Evolutionary conservation across 768 basidiomycete genomes (phyloP).

Genomic region (Calocybe gangraenosa): DNA sequence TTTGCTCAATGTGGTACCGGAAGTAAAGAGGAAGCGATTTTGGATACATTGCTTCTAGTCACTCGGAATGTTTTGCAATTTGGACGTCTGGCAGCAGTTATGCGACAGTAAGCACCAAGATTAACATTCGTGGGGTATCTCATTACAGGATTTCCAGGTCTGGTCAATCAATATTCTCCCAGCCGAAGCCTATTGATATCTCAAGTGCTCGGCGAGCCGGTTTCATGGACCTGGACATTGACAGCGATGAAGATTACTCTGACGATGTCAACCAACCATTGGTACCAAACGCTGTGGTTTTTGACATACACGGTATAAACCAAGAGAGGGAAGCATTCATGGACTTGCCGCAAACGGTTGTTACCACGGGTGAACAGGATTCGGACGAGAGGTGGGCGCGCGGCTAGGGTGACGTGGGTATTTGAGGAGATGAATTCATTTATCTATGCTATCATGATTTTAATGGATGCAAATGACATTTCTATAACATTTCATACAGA

Average conservation of each 20-base stretch:
- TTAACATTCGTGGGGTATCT: slow-evolving; percentile 2
- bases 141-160: slow-evolving; percentile 43
- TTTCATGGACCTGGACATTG: slow-evolving; percentile 70
- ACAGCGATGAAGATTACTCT: slow-evolving; percentile 58
- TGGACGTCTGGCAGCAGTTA: slow-evolving; percentile 84
- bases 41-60: slow-evolving; percentile 89
- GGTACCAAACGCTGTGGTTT: slow-evolving; percentile 56
- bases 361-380: slow-evolving; percentile 55
- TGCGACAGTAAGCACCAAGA: slow-evolving; percentile 74
- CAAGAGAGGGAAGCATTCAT: slow-evolving; percentile 31
- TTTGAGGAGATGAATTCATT: slow-evolving; percentile 6
- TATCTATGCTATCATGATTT: slow-evolving; percentile 8
- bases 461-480: not conserved
- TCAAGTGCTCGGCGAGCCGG: slow-evolving; percentile 64
- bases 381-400: slow-evolving; percentile 71
- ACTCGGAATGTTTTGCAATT: slow-evolving; percentile 93
- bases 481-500: not conserved
- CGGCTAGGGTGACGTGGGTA: slow-evolving; percentile 37
- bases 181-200: slow-evolving; percentile 84
- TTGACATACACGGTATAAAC: slow-evolving; percentile 39
- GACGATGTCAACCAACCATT: slow-evolving; percentile 58
- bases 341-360: slow-evolving; percentile 59
- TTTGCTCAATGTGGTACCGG: slow-evolving; percentile 81
- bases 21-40: slow-evolving; percentile 89
- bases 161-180: slow-evolving; percentile 84